phyloP scores from a whole-genome alignment of 306 rosid species.

The Sphenostylis stenocarpa region DNA sequence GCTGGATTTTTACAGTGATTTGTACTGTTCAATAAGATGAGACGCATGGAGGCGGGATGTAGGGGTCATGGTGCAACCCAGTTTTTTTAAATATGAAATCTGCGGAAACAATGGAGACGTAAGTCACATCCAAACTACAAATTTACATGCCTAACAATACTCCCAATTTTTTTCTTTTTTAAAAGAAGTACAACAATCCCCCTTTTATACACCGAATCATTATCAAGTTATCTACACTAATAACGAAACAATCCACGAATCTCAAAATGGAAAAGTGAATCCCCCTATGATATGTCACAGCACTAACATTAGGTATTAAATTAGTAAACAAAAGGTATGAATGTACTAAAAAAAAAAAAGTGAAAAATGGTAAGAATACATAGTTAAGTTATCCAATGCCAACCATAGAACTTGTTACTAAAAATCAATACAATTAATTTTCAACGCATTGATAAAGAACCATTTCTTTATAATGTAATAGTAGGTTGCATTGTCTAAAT shows the following conservation, averaged over 20 bases:
- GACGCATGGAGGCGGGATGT: slow-evolving; percentile 93
- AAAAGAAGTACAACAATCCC: not conserved
- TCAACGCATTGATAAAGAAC: not conserved
- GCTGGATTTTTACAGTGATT: slow-evolving; percentile 53
- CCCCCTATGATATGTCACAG: not conserved
- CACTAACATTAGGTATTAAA: not conserved
- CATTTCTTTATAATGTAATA: not conserved
- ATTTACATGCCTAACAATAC: not conserved
- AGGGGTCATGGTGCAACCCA: slow-evolving; percentile 85
- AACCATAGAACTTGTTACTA: not conserved
- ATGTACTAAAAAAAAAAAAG: not conserved
- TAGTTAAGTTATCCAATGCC: not conserved
- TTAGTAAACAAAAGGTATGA: not conserved
- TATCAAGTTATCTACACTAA: not conserved
- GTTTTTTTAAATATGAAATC: slow-evolving; percentile 79
- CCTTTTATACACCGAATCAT: not conserved
- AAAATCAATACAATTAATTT: not conserved
- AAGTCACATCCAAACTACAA: not conserved
- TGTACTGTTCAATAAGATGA: slow-evolving; percentile 86
- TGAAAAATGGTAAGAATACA: not conserved
- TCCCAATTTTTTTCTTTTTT: too few species aligned
- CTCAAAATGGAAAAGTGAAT: not conserved
- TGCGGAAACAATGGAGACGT: slow-evolving; percentile 35
- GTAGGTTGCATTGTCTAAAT: not conserved
- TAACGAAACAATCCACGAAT: not conserved